Conservation (phyloP, 2,329 filamentous ascomycete genomes). For the Penicillium sp. region DNA sequence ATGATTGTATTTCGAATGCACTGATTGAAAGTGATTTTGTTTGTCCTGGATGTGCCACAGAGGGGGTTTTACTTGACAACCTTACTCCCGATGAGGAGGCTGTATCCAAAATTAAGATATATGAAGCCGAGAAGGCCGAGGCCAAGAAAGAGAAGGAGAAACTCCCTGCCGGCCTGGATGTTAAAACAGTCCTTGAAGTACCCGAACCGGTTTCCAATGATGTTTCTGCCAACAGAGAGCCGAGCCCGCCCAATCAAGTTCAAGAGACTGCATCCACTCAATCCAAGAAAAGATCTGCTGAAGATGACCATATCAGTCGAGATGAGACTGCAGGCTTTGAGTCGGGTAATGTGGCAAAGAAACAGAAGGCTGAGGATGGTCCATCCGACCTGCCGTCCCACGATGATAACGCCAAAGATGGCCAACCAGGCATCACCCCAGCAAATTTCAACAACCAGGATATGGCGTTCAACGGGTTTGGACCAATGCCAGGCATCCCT, state of each 20-base stretch:
- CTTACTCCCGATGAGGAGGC: slow-evolving; percentile 78
- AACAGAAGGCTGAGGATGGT: slow-evolving; percentile 45
- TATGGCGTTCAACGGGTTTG: slow-evolving; percentile 37
- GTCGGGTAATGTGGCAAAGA: slow-evolving; percentile 39
- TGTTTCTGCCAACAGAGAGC: slow-evolving; percentile 20
- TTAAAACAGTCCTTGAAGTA: slow-evolving; percentile 17
- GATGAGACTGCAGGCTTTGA: slow-evolving; percentile 48
- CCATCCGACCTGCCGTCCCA: slow-evolving; percentile 9
- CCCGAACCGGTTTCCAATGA: slow-evolving; percentile 14
- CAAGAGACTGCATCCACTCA: slow-evolving; percentile 36
- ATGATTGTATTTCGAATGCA: slow-evolving; percentile 98
- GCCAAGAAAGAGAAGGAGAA: slow-evolving; percentile 47
- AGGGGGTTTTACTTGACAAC: slow-evolving; percentile 91
- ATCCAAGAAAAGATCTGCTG: slow-evolving; percentile 79
- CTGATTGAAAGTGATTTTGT: slow-evolving; percentile 97
- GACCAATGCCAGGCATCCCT: slow-evolving; percentile 35
- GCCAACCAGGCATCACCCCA: slow-evolving; percentile 16
- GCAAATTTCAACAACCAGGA: slow-evolving; percentile 36
- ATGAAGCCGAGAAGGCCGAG: slow-evolving; percentile 55
- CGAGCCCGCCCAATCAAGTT: slow-evolving; percentile 33
- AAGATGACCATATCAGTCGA: slow-evolving; percentile 56
- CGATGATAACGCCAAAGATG: slow-evolving; percentile 17
- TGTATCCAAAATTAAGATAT: slow-evolving; percentile 74
- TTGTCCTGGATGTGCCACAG: slow-evolving; percentile 86
- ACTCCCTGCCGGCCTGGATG: slow-evolving; percentile 30